phyloP scores from a whole-genome alignment of 2,329 filamentous ascomycete genomes.

The Pezicula neosporulosa region DNA sequence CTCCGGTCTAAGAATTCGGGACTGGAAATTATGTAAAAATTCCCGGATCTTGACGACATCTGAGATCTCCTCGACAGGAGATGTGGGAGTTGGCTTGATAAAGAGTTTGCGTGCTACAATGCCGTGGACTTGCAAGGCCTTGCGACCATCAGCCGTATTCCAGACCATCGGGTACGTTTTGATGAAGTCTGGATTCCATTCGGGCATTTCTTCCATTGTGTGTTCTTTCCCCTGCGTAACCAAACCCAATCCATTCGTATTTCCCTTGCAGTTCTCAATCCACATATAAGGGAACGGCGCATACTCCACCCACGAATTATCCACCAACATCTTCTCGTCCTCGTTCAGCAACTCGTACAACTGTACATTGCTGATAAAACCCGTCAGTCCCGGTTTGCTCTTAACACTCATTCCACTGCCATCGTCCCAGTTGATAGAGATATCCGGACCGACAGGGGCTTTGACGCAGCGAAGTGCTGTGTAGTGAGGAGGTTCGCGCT shows the following conservation, averaged over 20 bases:
- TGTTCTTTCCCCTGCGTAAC: constrained; percentile 34
- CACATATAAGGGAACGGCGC: constrained; percentile 41
- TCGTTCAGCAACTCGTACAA: constrained; percentile 36
- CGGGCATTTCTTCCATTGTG: constrained; percentile 32
- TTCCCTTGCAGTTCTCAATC: constrained; percentile 37
- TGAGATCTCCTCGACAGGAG: constrained; percentile 32
- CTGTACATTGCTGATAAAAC: constrained; percentile 40
- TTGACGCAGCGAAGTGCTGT: constrained; percentile 38
- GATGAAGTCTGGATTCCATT: constrained; percentile 31
- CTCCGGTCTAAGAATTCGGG: constrained; percentile 37
- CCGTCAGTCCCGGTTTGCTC: constrained; percentile 38
- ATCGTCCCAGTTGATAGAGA: constrained; percentile 40
- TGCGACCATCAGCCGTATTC: constrained; percentile 40
- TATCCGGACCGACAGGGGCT: constrained; percentile 31
- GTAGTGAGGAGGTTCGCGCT: constrained; percentile 37
- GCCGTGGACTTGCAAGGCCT: constrained; percentile 40
- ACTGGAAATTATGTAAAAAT: constrained; percentile 33
- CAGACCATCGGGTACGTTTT: constrained; percentile 44
- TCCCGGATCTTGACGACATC: constrained; percentile 34
- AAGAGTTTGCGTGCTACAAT: constrained; percentile 36
- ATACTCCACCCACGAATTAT: constrained; percentile 44
- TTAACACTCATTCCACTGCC: constrained; percentile 38
- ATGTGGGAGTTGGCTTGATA: constrained; percentile 29
- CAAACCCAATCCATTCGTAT: constrained; percentile 37
- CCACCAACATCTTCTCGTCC: constrained; percentile 37